Conservation (phyloP, 225 moss, liverwort and hornwort species). For the Antitrichia curtipendula region DNA sequence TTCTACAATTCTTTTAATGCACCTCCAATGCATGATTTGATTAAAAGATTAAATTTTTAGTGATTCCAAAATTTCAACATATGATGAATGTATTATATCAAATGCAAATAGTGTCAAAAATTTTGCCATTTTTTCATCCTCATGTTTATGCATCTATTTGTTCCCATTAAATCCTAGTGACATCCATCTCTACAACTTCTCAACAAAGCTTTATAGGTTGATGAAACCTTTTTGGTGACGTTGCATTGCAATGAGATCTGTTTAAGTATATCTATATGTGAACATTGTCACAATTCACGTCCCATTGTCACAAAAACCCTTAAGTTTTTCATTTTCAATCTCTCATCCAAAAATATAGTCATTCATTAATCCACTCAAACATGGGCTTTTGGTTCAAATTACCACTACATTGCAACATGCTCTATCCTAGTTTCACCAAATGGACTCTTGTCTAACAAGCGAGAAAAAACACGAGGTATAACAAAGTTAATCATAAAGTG, state of each 20-base stretch:
- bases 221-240: background rate
- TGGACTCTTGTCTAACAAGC: background rate
- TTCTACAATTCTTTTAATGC: background rate
- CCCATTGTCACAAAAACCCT: fast-evolving
- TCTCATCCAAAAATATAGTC: background rate
- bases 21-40: background rate
- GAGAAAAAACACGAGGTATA: background rate
- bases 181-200: background rate
- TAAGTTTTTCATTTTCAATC: background rate
- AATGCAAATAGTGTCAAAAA: background rate
- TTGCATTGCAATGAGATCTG: fast-evolving
- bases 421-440: background rate
- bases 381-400: background rate
- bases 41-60: background rate
- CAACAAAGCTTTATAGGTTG: background rate
- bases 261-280: background rate
- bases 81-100: background rate
- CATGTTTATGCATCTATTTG: background rate
- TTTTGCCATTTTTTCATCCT: background rate
- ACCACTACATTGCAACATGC: background rate
- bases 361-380: background rate
- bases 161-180: background rate
- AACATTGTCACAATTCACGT: background rate
- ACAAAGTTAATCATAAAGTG: too few species aligned
- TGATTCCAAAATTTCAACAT: background rate